Conservation (phyloP, 257 asterid genomes). For the Solanum arcanum region DNA sequence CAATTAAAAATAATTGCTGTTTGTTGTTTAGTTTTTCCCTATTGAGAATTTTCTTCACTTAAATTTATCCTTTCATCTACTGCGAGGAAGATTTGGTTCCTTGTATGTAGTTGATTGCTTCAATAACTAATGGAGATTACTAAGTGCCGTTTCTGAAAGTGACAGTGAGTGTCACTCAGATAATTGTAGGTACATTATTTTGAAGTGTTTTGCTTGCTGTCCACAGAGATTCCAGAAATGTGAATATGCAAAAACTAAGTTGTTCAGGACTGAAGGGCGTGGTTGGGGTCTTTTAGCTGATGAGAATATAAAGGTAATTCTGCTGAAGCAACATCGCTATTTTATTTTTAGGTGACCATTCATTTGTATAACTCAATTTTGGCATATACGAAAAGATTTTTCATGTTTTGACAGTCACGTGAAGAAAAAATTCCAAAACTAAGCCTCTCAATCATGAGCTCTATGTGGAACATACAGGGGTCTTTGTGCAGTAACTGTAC, state of each 20-base stretch:
- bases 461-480: background rate
- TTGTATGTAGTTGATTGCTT: background rate
- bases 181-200: constrained; percentile 4
- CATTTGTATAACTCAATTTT: background rate
- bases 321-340: background rate
- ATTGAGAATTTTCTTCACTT: background rate
- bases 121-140: background rate
- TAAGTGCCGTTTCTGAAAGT: background rate
- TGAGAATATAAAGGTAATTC: constrained; percentile 57
- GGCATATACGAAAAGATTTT: background rate
- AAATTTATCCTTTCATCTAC: background rate
- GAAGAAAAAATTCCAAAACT: background rate
- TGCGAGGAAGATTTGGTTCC: background rate
- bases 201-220: constrained; percentile 1
- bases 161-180: background rate
- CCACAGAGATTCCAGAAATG: constrained; percentile 80
- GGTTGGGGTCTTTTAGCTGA: constrained; percentile 95
- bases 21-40: background rate
- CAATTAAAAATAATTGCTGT: background rate
- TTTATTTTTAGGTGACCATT: background rate
- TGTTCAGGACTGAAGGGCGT: constrained; percentile 84
- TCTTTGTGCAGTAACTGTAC: background rate
- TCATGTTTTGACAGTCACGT: background rate
- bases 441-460: background rate
- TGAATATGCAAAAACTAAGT: constrained; percentile 56